These are phyloP conservation scores for Suillus cothurnatus DNA, from an alignment of 768 basidiomycete species.

Conservation along the genomic window DNA sequence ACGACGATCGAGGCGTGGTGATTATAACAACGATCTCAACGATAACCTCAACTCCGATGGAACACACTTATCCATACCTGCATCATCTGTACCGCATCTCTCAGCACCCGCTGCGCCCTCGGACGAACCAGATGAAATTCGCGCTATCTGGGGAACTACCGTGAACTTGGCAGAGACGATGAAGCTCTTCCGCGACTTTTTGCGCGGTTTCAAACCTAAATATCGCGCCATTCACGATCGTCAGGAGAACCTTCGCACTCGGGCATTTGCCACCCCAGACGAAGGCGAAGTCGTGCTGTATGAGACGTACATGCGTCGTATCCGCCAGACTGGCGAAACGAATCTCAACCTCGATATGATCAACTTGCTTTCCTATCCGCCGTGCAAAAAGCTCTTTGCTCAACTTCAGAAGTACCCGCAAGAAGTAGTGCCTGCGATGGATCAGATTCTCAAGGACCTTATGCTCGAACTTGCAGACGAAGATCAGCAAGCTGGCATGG, in stretches of 20 bases:
- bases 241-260: slow-evolving; percentile 54
- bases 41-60: slow-evolving; percentile 61
- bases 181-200: slow-evolving; percentile 85
- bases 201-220: slow-evolving; percentile 92
- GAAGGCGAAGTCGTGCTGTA: slow-evolving; percentile 74
- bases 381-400: slow-evolving; percentile 76
- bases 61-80: slow-evolving; percentile 56
- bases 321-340: slow-evolving; percentile 91
- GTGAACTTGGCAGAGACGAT: slow-evolving; percentile 91
- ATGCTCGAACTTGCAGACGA: slow-evolving; percentile 87
- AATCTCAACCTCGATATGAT: slow-evolving; percentile 89
- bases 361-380: slow-evolving; percentile 86
- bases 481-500: slow-evolving; percentile 69
- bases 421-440: slow-evolving; percentile 96
- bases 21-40: slow-evolving; percentile 31
- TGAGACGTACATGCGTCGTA: slow-evolving; percentile 76
- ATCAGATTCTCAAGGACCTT: slow-evolving; percentile 91
- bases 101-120: slow-evolving; percentile 64
- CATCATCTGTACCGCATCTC: slow-evolving; percentile 55
- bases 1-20: slow-evolving; percentile 42
- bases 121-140: slow-evolving; percentile 81
- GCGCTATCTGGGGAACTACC: slow-evolving; percentile 97
- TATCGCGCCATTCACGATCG: slow-evolving; percentile 78
- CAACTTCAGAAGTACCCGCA: slow-evolving; percentile 95
- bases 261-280: slow-evolving; percentile 56